Evolutionary conservation across 352 stramenopile genomes (phyloP), one percentile per base, ranked within the genome.

Genomic region (Globisporangium spiculum): DNA sequence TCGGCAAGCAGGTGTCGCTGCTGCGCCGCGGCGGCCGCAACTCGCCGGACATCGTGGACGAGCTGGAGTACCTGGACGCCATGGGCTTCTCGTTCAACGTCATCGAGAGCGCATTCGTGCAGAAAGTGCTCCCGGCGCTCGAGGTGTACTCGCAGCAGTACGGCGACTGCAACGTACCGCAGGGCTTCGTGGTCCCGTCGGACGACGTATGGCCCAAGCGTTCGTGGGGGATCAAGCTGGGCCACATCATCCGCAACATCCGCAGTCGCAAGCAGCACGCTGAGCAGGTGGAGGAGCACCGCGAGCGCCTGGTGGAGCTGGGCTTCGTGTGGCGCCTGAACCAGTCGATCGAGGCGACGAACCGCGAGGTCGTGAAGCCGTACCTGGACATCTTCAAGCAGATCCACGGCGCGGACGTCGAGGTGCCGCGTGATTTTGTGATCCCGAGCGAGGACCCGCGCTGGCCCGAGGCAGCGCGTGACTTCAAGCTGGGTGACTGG

Each of bases 251-350:
- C 1, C 93, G 93, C 76, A 89, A 93, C 50, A 98, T 98, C 70
- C 89, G 93, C 62, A 80, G 72, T 34, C 76, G 80, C 1, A 89
- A 91, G 70, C 96, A 96, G 54, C 96, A 98, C 75, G 86, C 95
- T 1, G 91, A 93, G 65, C 84, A 92, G 26, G 84, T 96, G 36
- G 83, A 94, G 57, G 71, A 80, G 38, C 76, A 96, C 56, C 89
- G 79, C 38, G 74, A 95, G 3, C 75, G 90, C 24, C 75, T 98
- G 27, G 84, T 97, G 48, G 76, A 86, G 18, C 74, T 98, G 22
- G 95, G 93, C 10, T 98, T 98, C 73, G 77, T 93, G 30, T 98
- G 95, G 93, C 86, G 82, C n/a, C 75, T 90, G n/a, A 79, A 87
- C 54, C 75, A 88, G 60, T 84, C 76, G 14, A 76, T 75, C 4